phyloP scores from a whole-genome alignment of 108 stramenopile genomes.

The Hondaea fermentalgiana region DNA sequence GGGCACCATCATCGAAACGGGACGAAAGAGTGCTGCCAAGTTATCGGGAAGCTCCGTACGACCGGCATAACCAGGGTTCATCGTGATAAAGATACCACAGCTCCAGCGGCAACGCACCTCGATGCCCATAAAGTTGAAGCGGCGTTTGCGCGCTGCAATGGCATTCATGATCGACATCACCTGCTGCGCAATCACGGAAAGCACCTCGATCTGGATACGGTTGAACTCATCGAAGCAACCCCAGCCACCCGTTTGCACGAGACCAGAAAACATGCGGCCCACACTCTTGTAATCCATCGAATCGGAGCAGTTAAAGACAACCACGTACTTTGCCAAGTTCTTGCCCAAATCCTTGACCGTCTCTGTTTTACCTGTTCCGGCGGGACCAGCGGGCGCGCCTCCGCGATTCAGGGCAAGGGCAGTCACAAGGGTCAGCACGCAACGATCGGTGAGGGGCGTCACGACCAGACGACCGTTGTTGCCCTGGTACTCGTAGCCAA shows the following conservation, averaged over 20 bases:
- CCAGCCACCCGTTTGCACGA: slow-evolving; percentile 58
- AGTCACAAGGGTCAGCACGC: slow-evolving; percentile 56
- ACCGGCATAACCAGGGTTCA: slow-evolving; percentile 66
- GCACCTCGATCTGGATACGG: slow-evolving; percentile 64
- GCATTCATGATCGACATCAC: slow-evolving; percentile 56
- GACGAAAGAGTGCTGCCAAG: slow-evolving; percentile 56
- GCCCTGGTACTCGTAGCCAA: slow-evolving; percentile 62
- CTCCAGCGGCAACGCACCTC: slow-evolving; percentile 43
- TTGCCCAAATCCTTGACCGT: slow-evolving; percentile 63
- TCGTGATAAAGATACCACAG: slow-evolving; percentile 64
- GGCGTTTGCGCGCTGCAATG: slow-evolving; percentile 12
- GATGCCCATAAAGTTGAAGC: slow-evolving; percentile 53
- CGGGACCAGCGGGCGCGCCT: slow-evolving; percentile 58
- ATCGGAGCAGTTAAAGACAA: slow-evolving; percentile 63
- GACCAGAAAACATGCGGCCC: slow-evolving; percentile 58
- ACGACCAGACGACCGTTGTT: slow-evolving; percentile 63
- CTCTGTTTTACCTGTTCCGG: slow-evolving; percentile 61
- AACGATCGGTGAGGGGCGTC: slow-evolving; percentile 58
- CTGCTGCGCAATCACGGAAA: slow-evolving; percentile 63
- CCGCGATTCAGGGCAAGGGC: slow-evolving; percentile 58
- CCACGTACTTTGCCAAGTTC: slow-evolving; percentile 59
- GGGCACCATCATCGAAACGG: slow-evolving; percentile 66
- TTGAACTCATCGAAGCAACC: slow-evolving; percentile 66
- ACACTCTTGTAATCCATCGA: slow-evolving; percentile 60
- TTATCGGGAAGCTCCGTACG: slow-evolving; percentile 64